Base-by-base conservation (phyloP, 108 stramenopile genomes). In the Cyclotella choctawhatcheeana region DNA sequence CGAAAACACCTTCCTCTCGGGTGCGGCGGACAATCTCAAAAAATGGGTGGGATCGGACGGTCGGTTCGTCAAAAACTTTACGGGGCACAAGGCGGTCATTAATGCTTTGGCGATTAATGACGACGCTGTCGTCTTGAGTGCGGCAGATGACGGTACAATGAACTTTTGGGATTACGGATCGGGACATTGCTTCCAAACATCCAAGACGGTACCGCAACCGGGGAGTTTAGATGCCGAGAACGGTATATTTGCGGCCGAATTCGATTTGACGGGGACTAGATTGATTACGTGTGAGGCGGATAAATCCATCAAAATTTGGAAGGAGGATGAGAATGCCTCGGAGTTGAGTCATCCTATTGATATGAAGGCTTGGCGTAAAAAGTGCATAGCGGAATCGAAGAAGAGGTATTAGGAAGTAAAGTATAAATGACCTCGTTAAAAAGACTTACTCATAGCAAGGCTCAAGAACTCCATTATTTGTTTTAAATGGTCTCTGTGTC, bases 251-350 rank as follows among this genome's bases (percentile, higher is more conserved):
- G 92, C 94, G 14, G 69, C 86, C 2, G 77, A 85, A 20, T 99
- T 99, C 75, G 99, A 99, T 83, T 76, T 89, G n/a, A 97, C 97
- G 6, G 99, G 99, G 10, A 97, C 96, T 22, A 85, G 99, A 17
- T 81, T 99, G 16, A 85, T 99, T 45, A 98, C 98, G 17, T 94
- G 97, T 40, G 99, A 99, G 77, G 98, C 98, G 1, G 99, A 99
- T 81, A 99, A 99, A 84, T 95, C 96, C 1, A 89, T 99, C 74
- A 99, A 99, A 79, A 98, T 99, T 56, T 99, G 98, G 97, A 97
- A 96, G 66, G 93, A 97, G 73, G 97, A 98, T 60, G 84, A 89
- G 21, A 81, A 88, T 3, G 97, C 99, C 0, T 96, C 94, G 1
- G 94, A 95, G 37, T 71, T 97, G 55, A 85, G 89, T 3, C 90